Evolutionary conservation across 1,139 yeast species (phyloP).

Genomic region (Yamadazyma jaroonii): DNA sequence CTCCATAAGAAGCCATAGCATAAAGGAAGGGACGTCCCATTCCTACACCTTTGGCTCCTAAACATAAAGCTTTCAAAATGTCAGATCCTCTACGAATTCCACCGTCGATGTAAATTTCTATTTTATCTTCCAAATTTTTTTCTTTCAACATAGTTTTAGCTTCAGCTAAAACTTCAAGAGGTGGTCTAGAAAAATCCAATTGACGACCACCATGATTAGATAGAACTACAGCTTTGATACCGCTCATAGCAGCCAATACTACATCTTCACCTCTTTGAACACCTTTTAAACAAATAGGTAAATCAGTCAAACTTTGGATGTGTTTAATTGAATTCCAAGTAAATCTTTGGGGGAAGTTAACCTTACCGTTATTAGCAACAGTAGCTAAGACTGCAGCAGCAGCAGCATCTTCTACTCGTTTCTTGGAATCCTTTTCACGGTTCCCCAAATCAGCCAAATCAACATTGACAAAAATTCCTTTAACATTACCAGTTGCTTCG

Average conservation of each 20-base stretch:
- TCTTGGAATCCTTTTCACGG: slow-evolving; percentile 24
- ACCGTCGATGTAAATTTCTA: slow-evolving; percentile 46
- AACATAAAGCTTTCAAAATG: slow-evolving; percentile 44
- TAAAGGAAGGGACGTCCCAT: slow-evolving; percentile 25
- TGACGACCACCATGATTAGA: slow-evolving; percentile 59
- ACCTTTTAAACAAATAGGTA: slow-evolving; percentile 46
- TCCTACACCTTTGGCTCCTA: slow-evolving; percentile 52
- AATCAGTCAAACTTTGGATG: slow-evolving; percentile 17
- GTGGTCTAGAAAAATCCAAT: slow-evolving; percentile 45
- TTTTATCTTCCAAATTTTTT: slow-evolving; percentile 22
- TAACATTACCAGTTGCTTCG: slow-evolving; percentile 21
- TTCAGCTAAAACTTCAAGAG: slow-evolving; percentile 47
- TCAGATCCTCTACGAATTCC: slow-evolving; percentile 50
- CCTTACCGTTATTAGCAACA: slow-evolving; percentile 7
- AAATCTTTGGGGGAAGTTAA: slow-evolving; percentile 10
- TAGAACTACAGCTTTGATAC: slow-evolving; percentile 45
- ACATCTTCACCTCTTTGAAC: slow-evolving; percentile 51
- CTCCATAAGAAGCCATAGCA: slow-evolving; percentile 22
- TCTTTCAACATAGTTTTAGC: slow-evolving; percentile 35
- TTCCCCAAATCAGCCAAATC: slow-evolving; percentile 24
- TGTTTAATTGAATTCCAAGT: slow-evolving; percentile 18
- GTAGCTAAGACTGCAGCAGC: slow-evolving; percentile 9
- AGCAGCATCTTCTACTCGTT: slow-evolving; percentile 11
- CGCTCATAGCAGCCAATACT: slow-evolving; percentile 40
- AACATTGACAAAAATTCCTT: slow-evolving; percentile 25